phyloP scores from a whole-genome alignment of 2,329 filamentous ascomycete genomes.

The Cryphonectria naterciae region DNA sequence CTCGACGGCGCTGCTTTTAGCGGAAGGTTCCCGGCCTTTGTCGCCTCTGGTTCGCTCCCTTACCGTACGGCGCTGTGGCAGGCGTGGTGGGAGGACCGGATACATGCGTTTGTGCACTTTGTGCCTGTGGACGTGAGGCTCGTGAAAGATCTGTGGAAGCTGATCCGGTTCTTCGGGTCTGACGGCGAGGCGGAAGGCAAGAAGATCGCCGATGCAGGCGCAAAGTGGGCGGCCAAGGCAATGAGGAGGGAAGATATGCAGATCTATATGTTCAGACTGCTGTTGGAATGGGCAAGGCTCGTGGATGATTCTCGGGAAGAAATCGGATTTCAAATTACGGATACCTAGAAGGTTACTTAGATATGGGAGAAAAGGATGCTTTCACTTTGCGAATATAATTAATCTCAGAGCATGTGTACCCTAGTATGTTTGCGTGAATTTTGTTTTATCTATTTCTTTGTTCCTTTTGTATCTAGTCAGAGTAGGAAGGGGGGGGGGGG shows the following conservation, averaged over 20 bases:
- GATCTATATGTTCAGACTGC: conserved; percentile 67
- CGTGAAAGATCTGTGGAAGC: conserved; percentile 2
- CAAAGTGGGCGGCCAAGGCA: conserved; percentile 63
- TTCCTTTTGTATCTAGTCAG: not conserved
- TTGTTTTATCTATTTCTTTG: not conserved
- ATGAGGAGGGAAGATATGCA: conserved; percentile 74
- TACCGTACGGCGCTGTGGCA: conserved; percentile 10
- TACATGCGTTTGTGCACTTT: conserved; percentile 13
- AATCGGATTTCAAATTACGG: conserved; percentile 48
- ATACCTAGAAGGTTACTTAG: not conserved
- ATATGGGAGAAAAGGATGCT: not conserved
- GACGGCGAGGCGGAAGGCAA: conserved; percentile 4
- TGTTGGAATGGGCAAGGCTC: conserved; percentile 66
- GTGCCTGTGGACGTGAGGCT: conserved; percentile 13
- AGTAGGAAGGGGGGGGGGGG: no score
- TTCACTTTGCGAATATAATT: not conserved
- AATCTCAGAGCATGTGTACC: no score
- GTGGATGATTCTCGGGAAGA: conserved; percentile 53
- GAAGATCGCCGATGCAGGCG: conserved; percentile 9
- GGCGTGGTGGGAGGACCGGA: conserved; percentile 12
- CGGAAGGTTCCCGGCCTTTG: conserved; percentile 7
- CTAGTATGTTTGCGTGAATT: no score
- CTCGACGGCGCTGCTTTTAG: conserved; percentile 8
- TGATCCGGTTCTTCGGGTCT: conserved; percentile 19
- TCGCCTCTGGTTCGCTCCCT: conserved; percentile 5